Base-by-base conservation (phyloP, 345 rosid species). In the Populus nigra region DNA sequence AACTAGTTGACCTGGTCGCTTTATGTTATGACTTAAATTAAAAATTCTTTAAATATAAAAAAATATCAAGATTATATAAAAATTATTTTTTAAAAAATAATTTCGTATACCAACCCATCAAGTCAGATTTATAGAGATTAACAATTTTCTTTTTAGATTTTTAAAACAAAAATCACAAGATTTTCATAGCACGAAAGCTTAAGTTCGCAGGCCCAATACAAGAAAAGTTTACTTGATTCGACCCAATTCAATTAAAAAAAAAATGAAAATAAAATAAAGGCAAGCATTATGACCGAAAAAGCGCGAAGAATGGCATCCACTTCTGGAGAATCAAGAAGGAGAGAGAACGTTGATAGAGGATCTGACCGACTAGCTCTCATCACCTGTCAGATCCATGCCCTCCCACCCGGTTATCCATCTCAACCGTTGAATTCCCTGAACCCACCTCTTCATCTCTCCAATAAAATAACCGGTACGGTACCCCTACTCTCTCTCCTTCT, bases 351-450 rank as follows among this genome's bases (percentile, higher is more conserved):
- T 38, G 95, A 90, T 12, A 85, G 94, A 81, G 93, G 98, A 76
- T 72, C 91, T 36, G 97, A 94, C 84, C 98, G 98, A 69, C 87
- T 94, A 65, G 97, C 98, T 76, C 82, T 90, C 77, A 90, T 91
- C 80, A 81, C 93, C 38, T 95, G 92, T 81, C 90, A 84, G 72
- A 23, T 87, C 87, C 83, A 83, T 35, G 78, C 75, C 70, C 81
- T 81, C 35, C 88, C 89, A 36, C 35, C 91, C 18, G 10, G 81
- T 7, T 84, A 83, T 22, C 82, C 89, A 47, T 71, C 78, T 33
- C 82, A 35, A 47, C 86, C 75, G 33, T 70, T 75, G 35, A 29
- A 76, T 71, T 75, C 80, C 13, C 25, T 65, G 18, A 57, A 22
- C 16, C 67, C 27, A 13, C 53, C 25, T 59, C 81, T 84, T 27